Evolutionary conservation across 257 asterid species (phyloP).

Genomic region (Mentha longifolia): DNA sequence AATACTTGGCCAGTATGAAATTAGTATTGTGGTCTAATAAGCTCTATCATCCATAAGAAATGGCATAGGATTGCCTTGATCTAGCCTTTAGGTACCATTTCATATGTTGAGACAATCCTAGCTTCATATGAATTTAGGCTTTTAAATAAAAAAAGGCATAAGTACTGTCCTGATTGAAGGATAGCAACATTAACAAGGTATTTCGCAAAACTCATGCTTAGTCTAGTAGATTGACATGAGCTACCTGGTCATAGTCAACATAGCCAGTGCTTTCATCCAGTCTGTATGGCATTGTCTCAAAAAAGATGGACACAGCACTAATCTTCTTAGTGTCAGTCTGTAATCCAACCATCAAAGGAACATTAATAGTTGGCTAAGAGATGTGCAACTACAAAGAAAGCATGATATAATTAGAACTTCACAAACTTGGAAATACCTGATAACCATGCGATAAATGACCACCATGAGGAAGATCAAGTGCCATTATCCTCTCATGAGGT

Average conservation of each 20-base stretch:
- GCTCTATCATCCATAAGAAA: background rate
- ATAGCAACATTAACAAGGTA: conserved; percentile 18
- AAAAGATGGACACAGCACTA: conserved; percentile 92
- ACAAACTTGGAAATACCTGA: conserved; percentile 66
- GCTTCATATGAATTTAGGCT: background rate
- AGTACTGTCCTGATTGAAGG: conserved; percentile 5
- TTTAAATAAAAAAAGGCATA: background rate
- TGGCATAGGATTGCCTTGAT: background rate
- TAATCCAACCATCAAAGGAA: conserved; percentile 20
- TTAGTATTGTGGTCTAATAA: too few species aligned
- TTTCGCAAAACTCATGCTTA: conserved; percentile 4
- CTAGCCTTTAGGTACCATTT: background rate
- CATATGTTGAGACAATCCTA: conserved; percentile 12
- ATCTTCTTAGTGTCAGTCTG: conserved; percentile 99
- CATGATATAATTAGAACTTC: conserved; percentile 11
- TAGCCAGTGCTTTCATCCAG: conserved; percentile 92
- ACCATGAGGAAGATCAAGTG: conserved; percentile 99
- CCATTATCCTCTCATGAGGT: conserved; percentile 99
- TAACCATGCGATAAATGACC: conserved; percentile 98
- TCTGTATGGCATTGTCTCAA: conserved; percentile 98
- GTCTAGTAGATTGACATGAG: conserved; percentile 19
- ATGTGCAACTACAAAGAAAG: conserved; percentile 24
- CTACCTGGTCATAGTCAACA: conserved; percentile 95
- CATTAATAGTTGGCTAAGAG: conserved; percentile 15
- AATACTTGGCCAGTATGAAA: too few species aligned